Evolutionary conservation across 345 rosid genomes (phyloP), one percentile per base, ranked within the genome.

Genomic region (Pistacia atlantica): DNA sequence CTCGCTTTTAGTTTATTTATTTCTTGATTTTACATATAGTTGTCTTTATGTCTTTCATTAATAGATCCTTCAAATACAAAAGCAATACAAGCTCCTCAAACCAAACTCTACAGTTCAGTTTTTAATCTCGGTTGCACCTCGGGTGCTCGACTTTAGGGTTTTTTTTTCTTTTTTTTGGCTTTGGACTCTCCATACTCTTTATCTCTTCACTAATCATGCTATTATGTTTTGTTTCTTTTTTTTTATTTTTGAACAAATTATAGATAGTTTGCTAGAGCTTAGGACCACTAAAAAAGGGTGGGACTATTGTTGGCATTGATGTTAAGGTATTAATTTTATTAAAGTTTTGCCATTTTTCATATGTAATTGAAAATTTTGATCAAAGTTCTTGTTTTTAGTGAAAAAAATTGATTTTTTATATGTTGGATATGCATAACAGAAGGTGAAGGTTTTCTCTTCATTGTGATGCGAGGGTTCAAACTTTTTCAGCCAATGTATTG

Each of bases 51-150:
- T 45, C 60, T 49, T 65, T 51, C 69, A 61, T 79, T 20, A 71
- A 75, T 86, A 96, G 97, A 88, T 96, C 81, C 93, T 92, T 74
- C 99, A 96, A 84, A 93, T 93, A 67, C 98, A 96, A 79, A 90
- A 92, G 66, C 90, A 92, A 82, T 77, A 90, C 84, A 92, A 91
- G 81, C 77, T 96, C 71, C 91, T 93, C 82, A 87, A 88, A 42
- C 89, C 90, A 8, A 95, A 98, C 2, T 90, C 92, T 22, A 22
- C 25, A 22, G 25, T 76, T 89, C 94, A 66, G 93, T 96, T 84
- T 98, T 95, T 67, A 98, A 93, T 82, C 91, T 96, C 49, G 97
- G 99, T 18, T 96, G 98, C 67, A 98, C 99, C 58, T 97, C 98
- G 63, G 99, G 98, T 84, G 98, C 99, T 71, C 93, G 99, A 98